These are phyloP conservation scores for Chlamydomonas schloesseri DNA, from an alignment of 139 green algal species.

Conservation along the genomic window DNA sequence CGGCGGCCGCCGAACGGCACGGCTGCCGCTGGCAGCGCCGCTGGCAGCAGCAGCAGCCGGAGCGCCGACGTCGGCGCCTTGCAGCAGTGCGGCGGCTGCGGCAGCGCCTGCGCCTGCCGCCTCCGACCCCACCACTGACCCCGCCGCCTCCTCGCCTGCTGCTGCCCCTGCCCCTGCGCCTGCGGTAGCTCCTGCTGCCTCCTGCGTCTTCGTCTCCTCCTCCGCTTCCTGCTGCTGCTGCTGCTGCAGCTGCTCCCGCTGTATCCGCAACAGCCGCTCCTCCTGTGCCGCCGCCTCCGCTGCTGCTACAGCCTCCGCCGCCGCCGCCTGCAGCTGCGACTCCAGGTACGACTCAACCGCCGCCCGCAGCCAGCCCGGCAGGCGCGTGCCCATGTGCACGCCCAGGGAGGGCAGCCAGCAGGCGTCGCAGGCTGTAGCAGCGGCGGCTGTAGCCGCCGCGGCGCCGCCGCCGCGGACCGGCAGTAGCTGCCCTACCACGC, in stretches of 20 bases:
- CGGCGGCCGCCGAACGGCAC: too few relatives aligned
- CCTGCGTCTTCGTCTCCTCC: not conserved
- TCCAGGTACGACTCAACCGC: not conserved
- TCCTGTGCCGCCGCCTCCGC: slow-evolving; percentile 29
- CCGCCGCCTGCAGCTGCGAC: slow-evolving; percentile 13
- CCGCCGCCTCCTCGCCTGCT: not conserved
- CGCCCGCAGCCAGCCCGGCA: slow-evolving; percentile 3
- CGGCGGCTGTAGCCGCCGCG: not conserved
- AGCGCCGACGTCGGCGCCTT: too few relatives aligned
- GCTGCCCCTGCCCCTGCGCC: slow-evolving; percentile 2
- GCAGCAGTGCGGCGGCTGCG: too few relatives aligned
- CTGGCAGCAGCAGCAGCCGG: too few relatives aligned
- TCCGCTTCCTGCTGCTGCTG: not conserved
- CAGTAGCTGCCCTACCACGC: slow-evolving; percentile 34
- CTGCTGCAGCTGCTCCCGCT: not conserved
- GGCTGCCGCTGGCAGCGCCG: too few relatives aligned
- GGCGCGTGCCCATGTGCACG: slow-evolving; percentile 7
- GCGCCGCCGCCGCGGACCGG: not conserved
- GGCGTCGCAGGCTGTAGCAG: not conserved
- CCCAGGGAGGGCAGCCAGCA: slow-evolving; percentile 22
- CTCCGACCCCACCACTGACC: too few relatives aligned
- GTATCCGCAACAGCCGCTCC: not conserved
- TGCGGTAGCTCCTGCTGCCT: slow-evolving; percentile 1
- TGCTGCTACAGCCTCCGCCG: slow-evolving; percentile 45
- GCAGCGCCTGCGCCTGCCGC: too few relatives aligned